Conservation (phyloP, 352 stramenopile genomes). For the Peronosclerospora sorghi region DNA sequence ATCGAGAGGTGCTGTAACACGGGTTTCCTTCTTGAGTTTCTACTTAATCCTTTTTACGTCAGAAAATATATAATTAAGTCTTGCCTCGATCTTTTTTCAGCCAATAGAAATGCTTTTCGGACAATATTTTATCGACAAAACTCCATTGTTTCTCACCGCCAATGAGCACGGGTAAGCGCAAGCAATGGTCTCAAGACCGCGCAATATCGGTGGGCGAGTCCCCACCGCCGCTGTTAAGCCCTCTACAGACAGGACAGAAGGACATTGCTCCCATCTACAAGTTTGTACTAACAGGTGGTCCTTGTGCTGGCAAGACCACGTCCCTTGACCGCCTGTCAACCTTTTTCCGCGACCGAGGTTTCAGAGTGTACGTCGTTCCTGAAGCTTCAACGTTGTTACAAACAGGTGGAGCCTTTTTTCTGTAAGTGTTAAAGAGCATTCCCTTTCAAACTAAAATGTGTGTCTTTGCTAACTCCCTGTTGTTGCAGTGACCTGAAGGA, state of each 20-base stretch:
- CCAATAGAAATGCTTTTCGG: no score
- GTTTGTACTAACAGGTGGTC: slow-evolving; percentile 90
- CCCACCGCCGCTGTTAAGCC: slow-evolving; percentile 47
- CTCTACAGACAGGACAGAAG: slow-evolving; percentile 51
- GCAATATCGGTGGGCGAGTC: slow-evolving; percentile 23
- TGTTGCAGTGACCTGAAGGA: slow-evolving; percentile 53
- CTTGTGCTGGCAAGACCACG: slow-evolving; percentile 93
- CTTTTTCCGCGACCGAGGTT: slow-evolving; percentile 87
- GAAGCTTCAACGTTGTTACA: slow-evolving; percentile 93
- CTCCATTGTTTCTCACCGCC: no score
- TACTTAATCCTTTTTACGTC: no score
- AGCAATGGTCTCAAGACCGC: slow-evolving; percentile 48
- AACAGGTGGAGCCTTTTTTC: slow-evolving; percentile 86
- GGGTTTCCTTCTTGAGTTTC: no score
- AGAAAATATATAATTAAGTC: no score
- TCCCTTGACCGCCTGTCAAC: slow-evolving; percentile 87
- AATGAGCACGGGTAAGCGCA: slow-evolving; percentile 29
- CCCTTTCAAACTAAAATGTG: background rate
- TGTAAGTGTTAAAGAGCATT: slow-evolving; percentile 32
- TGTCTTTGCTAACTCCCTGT: background rate
- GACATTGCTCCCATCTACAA: slow-evolving; percentile 83
- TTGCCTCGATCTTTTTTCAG: no score
- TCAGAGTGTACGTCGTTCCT: slow-evolving; percentile 91
- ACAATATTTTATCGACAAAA: no score
- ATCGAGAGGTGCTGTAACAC: no score